Evolutionary conservation across 202 grass and related monocot species (phyloP).

Genomic region (Setaria viridis): DNA sequence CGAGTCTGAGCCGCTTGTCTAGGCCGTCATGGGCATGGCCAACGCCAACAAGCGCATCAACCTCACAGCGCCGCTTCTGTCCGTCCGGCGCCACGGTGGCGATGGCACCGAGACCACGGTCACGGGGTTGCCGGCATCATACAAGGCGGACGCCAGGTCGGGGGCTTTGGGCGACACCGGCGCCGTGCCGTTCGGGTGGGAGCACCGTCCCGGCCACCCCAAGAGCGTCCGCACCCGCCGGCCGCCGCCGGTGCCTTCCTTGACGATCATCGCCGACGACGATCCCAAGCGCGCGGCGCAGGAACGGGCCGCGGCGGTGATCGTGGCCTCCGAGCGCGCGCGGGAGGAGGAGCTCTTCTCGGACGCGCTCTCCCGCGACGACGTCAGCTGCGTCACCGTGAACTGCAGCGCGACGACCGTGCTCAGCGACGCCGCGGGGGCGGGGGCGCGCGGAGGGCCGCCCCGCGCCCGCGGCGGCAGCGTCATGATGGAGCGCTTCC

Average conservation of each 20-base stretch:
- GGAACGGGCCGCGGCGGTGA: background rate
- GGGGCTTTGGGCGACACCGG: background rate
- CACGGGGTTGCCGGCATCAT: slow-evolving; percentile 31
- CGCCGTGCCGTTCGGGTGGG: slow-evolving; percentile 85
- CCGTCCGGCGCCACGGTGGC: slow-evolving; percentile 61
- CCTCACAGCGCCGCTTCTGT: slow-evolving; percentile 72
- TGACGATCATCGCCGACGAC: background rate
- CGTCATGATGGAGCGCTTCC: slow-evolving; percentile 87
- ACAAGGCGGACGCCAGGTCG: slow-evolving; percentile 49
- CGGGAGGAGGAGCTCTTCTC: slow-evolving; percentile 53
- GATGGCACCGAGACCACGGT: background rate
- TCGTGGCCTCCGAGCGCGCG: background rate
- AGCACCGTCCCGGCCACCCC: slow-evolving; percentile 69
- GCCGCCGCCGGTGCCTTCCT: background rate
- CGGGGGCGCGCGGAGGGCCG: background rate
- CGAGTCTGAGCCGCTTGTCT: background rate
- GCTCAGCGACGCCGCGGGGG: slow-evolving; percentile 50
- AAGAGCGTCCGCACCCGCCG: slow-evolving; percentile 56
- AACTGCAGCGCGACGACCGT: slow-evolving; percentile 76
- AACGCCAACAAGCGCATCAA: slow-evolving; percentile 59
- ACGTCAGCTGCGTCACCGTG: slow-evolving; percentile 65
- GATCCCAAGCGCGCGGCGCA: background rate
- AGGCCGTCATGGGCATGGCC: slow-evolving; percentile 25
- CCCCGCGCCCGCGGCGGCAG: slow-evolving; percentile 32
- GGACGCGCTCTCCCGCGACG: slow-evolving; percentile 72